Conservation (phyloP, 495 filamentous ascomycete genomes). For the Aspergillus homomorphus region DNA sequence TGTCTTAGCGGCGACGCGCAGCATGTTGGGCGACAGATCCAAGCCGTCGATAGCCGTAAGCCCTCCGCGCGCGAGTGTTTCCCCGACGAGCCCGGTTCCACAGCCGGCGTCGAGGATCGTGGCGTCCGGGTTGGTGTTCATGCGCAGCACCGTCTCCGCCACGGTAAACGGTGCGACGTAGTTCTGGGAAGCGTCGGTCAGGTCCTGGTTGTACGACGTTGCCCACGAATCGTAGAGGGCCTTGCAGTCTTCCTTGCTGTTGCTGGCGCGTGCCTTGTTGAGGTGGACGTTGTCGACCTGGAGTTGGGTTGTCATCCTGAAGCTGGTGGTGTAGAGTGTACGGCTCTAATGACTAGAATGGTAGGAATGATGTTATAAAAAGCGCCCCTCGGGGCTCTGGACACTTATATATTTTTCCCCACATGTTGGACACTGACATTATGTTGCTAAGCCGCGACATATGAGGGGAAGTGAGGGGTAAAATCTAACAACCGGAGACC, state of each 20-base stretch:
- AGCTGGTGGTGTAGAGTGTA: constrained; percentile 2
- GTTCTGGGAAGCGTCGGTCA: constrained; percentile 34
- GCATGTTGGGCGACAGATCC: constrained; percentile 43
- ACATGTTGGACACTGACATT: too few species aligned
- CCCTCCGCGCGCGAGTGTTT: constrained; percentile 32
- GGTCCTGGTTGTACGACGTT: constrained; percentile 40
- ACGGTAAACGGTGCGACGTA: constrained; percentile 40
- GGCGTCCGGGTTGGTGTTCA: constrained; percentile 18
- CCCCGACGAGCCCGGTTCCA: constrained; percentile 44
- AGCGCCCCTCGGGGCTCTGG: too few species aligned
- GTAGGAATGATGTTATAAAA: too few species aligned
- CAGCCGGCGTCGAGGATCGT: constrained; percentile 47
- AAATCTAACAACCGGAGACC: too few species aligned
- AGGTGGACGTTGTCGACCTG: constrained; percentile 25
- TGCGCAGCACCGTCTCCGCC: constrained; percentile 31
- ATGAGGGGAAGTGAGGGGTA: too few species aligned
- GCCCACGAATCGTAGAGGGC: constrained; percentile 47
- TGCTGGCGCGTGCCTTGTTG: constrained; percentile 24
- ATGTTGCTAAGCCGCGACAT: too few species aligned
- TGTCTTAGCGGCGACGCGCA: constrained; percentile 37
- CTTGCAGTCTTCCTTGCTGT: constrained; percentile 31
- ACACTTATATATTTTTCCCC: too few species aligned
- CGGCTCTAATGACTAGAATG: too few species aligned
- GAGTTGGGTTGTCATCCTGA: constrained; percentile 27
- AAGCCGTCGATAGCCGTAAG: constrained; percentile 39